These are phyloP conservation scores for Beauveria medogensis DNA, from an alignment of 2,329 filamentous ascomycete species.

Conservation along the genomic window DNA sequence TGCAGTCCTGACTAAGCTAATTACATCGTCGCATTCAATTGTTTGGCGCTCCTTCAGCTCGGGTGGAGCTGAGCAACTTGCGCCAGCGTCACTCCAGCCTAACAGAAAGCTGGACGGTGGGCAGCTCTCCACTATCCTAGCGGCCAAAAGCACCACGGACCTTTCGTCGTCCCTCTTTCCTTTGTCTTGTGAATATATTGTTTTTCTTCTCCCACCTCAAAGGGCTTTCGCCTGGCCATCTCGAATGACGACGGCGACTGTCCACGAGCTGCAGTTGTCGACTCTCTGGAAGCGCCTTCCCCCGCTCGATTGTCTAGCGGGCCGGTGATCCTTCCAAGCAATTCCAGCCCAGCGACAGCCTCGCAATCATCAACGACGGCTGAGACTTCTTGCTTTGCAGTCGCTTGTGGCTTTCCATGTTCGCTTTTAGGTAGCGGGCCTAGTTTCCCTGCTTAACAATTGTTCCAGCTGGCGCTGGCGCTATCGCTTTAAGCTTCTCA, in stretches of 20 bases:
- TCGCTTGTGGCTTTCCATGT: not conserved
- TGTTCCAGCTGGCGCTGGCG: not conserved
- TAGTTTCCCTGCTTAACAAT: not conserved
- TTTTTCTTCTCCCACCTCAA: not conserved
- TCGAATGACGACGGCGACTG: not conserved
- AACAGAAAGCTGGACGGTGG: not conserved
- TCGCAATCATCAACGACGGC: not conserved
- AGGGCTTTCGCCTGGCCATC: slow-evolving; percentile 1
- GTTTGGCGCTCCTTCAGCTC: not conserved
- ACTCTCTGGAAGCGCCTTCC: not conserved
- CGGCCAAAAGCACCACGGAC: not conserved
- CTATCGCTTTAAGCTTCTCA: not conserved
- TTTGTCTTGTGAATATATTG: not conserved
- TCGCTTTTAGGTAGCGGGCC: not conserved
- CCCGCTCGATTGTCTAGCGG: not conserved
- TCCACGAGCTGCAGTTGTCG: not conserved
- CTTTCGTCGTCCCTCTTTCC: not conserved
- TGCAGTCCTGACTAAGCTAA: not conserved
- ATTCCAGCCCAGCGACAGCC: not conserved
- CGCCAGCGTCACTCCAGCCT: not conserved
- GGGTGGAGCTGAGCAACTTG: not conserved
- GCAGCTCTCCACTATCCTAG: slow-evolving; percentile 7
- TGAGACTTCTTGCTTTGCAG: not conserved
- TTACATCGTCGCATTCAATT: not conserved
- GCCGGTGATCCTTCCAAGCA: not conserved